Evolutionary conservation across 2,329 filamentous ascomycete species (phyloP).

Genomic region (Colletotrichum salicis): DNA sequence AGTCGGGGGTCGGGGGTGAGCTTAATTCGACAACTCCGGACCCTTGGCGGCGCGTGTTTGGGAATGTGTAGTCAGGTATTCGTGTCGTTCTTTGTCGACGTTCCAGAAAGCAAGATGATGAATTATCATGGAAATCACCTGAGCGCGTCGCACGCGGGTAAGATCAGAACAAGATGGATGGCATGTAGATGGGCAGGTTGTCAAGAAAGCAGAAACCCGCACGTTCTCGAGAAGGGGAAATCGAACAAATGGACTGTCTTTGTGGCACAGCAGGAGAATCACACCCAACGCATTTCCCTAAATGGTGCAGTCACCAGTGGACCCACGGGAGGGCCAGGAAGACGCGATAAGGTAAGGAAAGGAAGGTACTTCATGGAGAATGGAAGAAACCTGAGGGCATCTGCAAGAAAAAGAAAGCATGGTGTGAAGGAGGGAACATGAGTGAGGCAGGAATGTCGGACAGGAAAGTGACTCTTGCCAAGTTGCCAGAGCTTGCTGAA

Average conservation of each 20-base stretch:
- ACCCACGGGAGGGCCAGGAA: not conserved
- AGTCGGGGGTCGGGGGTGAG: constrained; percentile 24
- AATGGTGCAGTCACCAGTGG: not conserved
- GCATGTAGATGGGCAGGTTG: not conserved
- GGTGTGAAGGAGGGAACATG: no score
- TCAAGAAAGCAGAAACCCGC: not conserved
- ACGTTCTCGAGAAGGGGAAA: not conserved
- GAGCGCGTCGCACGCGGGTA: not conserved
- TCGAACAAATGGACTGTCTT: not conserved
- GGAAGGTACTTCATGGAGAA: no score
- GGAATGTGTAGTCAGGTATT: not conserved
- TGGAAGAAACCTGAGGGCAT: no score
- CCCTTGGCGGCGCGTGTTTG: not conserved
- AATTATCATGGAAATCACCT: not conserved
- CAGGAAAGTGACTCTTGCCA: not conserved
- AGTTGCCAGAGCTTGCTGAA: not conserved
- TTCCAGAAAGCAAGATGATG: not conserved
- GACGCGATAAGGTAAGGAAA: not conserved
- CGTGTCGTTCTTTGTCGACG: not conserved
- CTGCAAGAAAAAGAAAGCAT: no score
- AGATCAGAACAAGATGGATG: not conserved
- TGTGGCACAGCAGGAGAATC: not conserved
- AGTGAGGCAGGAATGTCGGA: constrained; percentile 5
- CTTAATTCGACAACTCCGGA: constrained; percentile 32
- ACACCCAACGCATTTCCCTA: not conserved